phyloP scores from a whole-genome alignment of 495 filamentous ascomycete genomes.

The Penicillium cinerascens region DNA sequence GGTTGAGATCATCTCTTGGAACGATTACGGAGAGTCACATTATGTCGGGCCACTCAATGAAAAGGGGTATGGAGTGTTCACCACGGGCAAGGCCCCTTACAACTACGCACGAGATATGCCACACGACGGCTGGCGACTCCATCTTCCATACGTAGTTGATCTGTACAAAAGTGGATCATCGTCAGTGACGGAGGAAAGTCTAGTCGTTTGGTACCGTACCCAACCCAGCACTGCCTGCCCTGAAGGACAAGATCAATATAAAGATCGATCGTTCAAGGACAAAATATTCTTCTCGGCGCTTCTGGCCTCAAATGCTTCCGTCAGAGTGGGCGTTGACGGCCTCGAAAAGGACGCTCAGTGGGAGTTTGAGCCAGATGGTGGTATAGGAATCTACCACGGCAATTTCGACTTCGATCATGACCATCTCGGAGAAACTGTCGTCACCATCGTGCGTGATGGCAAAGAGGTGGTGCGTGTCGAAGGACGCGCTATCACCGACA shows the following conservation, averaged over 20 bases:
- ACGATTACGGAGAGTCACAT: conserved; percentile 74
- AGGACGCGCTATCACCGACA: conserved; percentile 47
- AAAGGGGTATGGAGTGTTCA: conserved; percentile 13
- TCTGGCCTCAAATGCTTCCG: conserved; percentile 25
- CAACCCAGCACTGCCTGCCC: conserved; percentile 33
- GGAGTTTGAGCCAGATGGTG: conserved; percentile 27
- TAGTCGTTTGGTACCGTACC: conserved; percentile 64
- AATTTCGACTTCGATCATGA: conserved; percentile 41
- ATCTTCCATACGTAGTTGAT: conserved; percentile 61
- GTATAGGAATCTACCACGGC: conserved; percentile 49
- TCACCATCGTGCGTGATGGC: conserved; percentile 46
- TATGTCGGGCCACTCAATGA: conserved; percentile 60
- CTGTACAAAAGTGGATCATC: conserved; percentile 56
- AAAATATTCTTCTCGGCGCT: conserved; percentile 39
- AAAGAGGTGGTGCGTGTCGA: conserved; percentile 20
- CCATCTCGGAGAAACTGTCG: conserved; percentile 47
- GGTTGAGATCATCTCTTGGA: conserved; percentile 61
- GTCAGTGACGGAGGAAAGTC: conserved; percentile 42
- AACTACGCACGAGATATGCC: conserved; percentile 49
- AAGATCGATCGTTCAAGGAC: conserved; percentile 19
- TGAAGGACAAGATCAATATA: conserved; percentile 16
- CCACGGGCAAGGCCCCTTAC: conserved; percentile 47
- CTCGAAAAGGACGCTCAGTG: conserved; percentile 21
- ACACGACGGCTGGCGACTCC: conserved; percentile 53
- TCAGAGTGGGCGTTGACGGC: conserved; percentile 52